Percentiles rank a stretch among this genome's conserved stretches.
phyloP scores from a whole-genome alignment of 73 alveolate genomes.

The Tetrahymena borealis region DNA sequence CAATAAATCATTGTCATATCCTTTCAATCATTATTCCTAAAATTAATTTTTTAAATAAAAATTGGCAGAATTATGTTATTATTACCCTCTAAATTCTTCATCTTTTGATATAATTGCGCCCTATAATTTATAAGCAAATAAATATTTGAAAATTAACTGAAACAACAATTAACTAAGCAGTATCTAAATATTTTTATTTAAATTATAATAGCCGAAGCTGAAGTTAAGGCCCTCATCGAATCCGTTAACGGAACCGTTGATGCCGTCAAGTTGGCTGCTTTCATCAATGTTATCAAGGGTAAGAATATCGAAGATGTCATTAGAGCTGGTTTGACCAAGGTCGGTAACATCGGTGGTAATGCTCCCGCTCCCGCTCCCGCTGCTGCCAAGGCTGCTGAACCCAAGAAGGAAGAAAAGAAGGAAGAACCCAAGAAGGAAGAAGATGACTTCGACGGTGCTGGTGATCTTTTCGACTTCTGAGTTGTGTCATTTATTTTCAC shows the following conservation, averaged over 20 bases:
- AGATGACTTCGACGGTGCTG: slow-evolving; percentile 4
- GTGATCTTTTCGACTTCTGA: slow-evolving; percentile 3
- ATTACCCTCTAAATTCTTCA: no score
- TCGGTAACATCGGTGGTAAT: neutral
- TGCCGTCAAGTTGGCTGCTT: neutral
- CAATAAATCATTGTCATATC: no score
- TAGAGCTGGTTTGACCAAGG: neutral
- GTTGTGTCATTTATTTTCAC: neutral
- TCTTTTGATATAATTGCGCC: no score
- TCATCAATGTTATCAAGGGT: neutral
- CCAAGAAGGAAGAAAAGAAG: slow-evolving; percentile 3
- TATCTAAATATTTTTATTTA: neutral
- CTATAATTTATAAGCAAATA: neutral
- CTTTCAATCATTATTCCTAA: no score
- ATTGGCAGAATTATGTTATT: no score
- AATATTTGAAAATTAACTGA: neutral
- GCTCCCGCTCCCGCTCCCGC: neutral
- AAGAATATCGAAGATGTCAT: neutral
- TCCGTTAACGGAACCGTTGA: neutral
- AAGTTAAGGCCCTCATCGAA: neutral
- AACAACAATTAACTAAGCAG: neutral
- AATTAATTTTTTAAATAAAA: no score
- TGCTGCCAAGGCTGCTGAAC: neutral
- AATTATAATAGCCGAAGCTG: neutral
- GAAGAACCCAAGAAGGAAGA: slow-evolving; percentile 4